Evolutionary conservation across 2,329 filamentous ascomycete species (phyloP).

Genomic region (Albifimbria verrucaria): DNA sequence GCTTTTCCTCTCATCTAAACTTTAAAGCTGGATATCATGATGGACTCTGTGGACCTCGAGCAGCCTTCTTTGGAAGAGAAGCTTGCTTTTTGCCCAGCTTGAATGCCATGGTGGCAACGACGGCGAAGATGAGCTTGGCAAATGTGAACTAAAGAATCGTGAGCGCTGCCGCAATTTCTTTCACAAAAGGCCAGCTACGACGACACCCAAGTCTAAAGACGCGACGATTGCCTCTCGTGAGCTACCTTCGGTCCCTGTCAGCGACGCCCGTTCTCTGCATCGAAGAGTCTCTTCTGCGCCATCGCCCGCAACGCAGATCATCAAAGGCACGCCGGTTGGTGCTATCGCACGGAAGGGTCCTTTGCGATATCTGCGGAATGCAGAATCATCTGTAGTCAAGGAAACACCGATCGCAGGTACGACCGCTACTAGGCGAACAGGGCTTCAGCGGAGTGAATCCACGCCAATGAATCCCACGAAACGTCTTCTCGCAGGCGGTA

Average conservation of each 20-base stretch:
- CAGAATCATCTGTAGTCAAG: slow-evolving; percentile 15
- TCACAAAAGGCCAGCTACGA: slow-evolving; percentile 2
- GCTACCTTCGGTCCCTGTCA: too few relatives aligned
- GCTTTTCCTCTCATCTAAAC: slow-evolving; percentile 4
- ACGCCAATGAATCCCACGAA: slow-evolving; percentile 23
- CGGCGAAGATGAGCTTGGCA: slow-evolving; percentile 25
- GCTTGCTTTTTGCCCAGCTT: slow-evolving; percentile 42
- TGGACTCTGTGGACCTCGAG: background rate
- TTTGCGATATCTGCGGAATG: slow-evolving; percentile 12
- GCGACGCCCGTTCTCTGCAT: slow-evolving; percentile 1
- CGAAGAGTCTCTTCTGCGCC: slow-evolving; percentile 10
- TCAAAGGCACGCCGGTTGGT: slow-evolving; percentile 28
- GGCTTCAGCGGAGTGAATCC: slow-evolving; percentile 23
- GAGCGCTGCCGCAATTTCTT: slow-evolving; percentile 26
- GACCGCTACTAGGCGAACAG: slow-evolving; percentile 11
- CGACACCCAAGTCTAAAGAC: too few relatives aligned
- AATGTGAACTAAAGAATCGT: slow-evolving; percentile 30
- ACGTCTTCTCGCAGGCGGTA: slow-evolving; percentile 4
- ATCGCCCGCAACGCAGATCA: slow-evolving; percentile 11
- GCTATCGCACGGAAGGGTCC: slow-evolving; percentile 15
- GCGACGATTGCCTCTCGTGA: too few relatives aligned
- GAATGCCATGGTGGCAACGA: slow-evolving; percentile 27
- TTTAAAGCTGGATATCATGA: background rate
- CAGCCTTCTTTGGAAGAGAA: slow-evolving; percentile 37
- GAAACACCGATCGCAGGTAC: slow-evolving; percentile 26